Conservation (phyloP, 202 grass and related monocot species). For the Miscanthus sacchariflorus region DNA sequence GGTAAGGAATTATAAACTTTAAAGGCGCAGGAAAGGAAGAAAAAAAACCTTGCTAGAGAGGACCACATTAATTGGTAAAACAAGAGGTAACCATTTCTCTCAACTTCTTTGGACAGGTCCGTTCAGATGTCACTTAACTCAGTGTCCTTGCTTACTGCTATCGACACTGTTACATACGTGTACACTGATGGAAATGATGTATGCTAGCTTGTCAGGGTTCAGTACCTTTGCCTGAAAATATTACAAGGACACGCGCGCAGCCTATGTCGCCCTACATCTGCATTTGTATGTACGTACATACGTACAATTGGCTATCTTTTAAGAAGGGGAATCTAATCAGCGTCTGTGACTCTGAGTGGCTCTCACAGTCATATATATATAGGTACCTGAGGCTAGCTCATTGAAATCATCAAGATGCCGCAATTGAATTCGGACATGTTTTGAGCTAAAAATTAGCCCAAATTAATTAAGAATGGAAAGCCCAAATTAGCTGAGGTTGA, state of each 20-base stretch:
- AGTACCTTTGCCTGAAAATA: slow-evolving; percentile 9
- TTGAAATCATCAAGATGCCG: background rate
- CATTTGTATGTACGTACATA: background rate
- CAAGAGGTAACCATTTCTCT: slow-evolving; percentile 3
- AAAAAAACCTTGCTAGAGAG: background rate
- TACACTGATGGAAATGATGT: slow-evolving; percentile 21
- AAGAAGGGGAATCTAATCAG: background rate
- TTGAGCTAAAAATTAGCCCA: background rate
- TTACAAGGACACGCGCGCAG: slow-evolving; percentile 17
- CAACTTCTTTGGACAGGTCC: background rate
- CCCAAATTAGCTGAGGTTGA: no score
- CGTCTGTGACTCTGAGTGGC: background rate
- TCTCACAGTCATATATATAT: no score
- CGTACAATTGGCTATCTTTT: background rate
- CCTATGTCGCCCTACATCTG: background rate
- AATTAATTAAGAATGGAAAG: background rate
- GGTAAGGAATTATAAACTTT: no score
- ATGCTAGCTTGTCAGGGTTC: slow-evolving; percentile 36
- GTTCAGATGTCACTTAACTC: slow-evolving; percentile 1
- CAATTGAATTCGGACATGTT: background rate
- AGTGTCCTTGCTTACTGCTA: slow-evolving; percentile 22
- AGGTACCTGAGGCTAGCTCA: background rate
- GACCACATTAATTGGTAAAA: slow-evolving; percentile 42
- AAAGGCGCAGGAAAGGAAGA: background rate
- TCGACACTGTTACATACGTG: slow-evolving; percentile 32